Evolutionary conservation across 805 yeast genomes (phyloP), one percentile per base, ranked within the genome.

Genomic region (Suhomyces sp.): DNA sequence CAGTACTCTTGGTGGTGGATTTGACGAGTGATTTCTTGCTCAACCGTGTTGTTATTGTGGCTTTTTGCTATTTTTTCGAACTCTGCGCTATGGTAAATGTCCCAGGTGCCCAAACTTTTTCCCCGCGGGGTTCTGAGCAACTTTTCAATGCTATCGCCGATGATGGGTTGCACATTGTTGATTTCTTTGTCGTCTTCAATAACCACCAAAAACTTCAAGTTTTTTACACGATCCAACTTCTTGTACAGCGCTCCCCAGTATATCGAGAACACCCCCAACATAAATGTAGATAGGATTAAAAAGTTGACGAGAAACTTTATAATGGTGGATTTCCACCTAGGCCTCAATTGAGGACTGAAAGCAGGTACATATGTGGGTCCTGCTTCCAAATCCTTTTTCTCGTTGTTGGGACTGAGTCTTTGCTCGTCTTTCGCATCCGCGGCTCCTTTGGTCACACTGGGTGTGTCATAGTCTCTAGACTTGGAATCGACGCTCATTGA

Each of bases 161-260:
- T 72, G 10, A 71, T 51, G 9, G 70, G 69, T 7, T 56, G 52
- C 0, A 64, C 41, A 22, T 67, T 65, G 35, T 60, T 38, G 42
- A 68, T 49, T 17, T 60, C 47, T 17, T 27, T 27, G 27, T 65
- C 66, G 46, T 72, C 77, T 40, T 65, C 78, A 35, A 70, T 64
- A 1, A 73, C 76, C 19, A 73, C 77, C 58, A 74, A 64, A 66
- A 71, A 64, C 41, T 57, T 57, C 62, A 74, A 64, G 55, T 74
- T 71, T 33, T 53, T 56, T 7, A 71, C 54, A 13, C 77, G 60
- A 6, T 49, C 47, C 42, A 60, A 53, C 47, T 78, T 65, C 4
- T 59, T 57, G 57, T 62, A 72, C 54, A 65, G 53, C 10, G 78
- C 64, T 10, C 78, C 79, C 79, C 79, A 74, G 54, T 74, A 74